Evolutionary conservation across 331 rosid species (phyloP), one percentile per base, ranked within the genome.

Genomic region (Quercus phellos): DNA sequence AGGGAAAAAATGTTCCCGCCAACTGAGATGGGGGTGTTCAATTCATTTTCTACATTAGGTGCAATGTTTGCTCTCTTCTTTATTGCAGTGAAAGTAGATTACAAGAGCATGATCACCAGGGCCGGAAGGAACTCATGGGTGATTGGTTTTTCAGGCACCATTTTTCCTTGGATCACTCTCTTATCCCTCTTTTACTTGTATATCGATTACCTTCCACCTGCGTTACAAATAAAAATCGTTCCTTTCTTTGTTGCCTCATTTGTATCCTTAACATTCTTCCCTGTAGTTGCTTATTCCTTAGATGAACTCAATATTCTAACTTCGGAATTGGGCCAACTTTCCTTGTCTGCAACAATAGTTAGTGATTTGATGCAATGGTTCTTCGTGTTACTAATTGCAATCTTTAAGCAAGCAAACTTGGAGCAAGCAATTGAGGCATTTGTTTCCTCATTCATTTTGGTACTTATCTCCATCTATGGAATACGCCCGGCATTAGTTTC

Each of bases 261-360:
- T 22, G 1, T 21, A 1, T n/a, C 59, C 2, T 74, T 64, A 38
- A 72, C 91, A 0, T 55, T 81, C 43, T 89, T 84, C 75, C 84
- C 91, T 0, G 86, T 81, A 4, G 11, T 90, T 5, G 84, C 84
- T 0, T 84, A 84, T 3, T 68, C 88, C 4, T 30, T 91, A 19
- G 17, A 50, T 2, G 94, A 90, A 24, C 83, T 88, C 19, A 80
- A 84, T 77, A 90, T 91, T 21, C 46, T 80, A 21, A 82, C 88
- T 60, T 87, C 94, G 0, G 93, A 90, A 43, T 32, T 90, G 5
- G 97, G 94, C 1, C 90, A 85, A 11, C 83, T 91, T 0, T 91
- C 93, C 53, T 5, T 90, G 80, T 88, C 91, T 17, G 79, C 88
- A 0, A 66, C 89, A 46, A 68, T 83, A 66, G 16, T 82, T 29